A percentile compares a stretch with the other conserved stretches of the same genome.
phyloP scores from a whole-genome alignment of 2,329 filamentous ascomycete genomes.

The Kalmusia sp. region DNA sequence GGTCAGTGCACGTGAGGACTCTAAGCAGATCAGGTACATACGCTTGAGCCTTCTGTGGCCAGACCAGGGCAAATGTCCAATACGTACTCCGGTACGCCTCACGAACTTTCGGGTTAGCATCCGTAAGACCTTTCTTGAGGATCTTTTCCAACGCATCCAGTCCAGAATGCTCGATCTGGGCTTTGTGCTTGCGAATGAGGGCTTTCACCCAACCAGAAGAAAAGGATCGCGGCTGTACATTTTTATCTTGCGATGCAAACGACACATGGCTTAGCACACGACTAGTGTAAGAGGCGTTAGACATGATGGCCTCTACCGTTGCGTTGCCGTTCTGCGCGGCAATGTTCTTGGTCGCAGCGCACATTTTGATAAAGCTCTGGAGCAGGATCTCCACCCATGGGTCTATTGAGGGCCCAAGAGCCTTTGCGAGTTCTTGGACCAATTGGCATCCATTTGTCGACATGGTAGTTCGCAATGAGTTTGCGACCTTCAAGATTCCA shows the following conservation, averaged over 20 bases:
- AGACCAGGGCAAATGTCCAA: constrained; percentile 81
- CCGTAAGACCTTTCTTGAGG: constrained; percentile 85
- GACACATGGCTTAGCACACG: constrained; percentile 87
- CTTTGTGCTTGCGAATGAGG: constrained; percentile 81
- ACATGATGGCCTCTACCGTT: constrained; percentile 82
- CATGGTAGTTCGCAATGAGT: constrained; percentile 85
- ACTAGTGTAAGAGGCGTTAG: constrained; percentile 77
- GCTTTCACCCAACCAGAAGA: constrained; percentile 85
- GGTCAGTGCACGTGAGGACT: constrained; percentile 25
- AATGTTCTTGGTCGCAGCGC: constrained; percentile 91
- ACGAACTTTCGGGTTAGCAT: constrained; percentile 88
- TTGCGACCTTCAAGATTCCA: constrained; percentile 85
- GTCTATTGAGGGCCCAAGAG: constrained; percentile 80
- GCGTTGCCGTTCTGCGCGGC: constrained; percentile 81
- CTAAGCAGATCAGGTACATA: constrained; percentile 54
- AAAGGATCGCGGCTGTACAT: constrained; percentile 82
- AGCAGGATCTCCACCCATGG: constrained; percentile 89
- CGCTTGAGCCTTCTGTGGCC: constrained; percentile 78
- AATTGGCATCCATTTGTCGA: constrained; percentile 85
- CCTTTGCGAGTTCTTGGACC: constrained; percentile 82
- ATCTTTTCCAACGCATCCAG: constrained; percentile 86
- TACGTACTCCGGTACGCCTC: constrained; percentile 86
- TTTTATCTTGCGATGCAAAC: constrained; percentile 88
- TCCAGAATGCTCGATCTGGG: constrained; percentile 81
- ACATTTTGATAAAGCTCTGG: constrained; percentile 88